Conservation (phyloP, 345 rosid species). For the Adansonia digitata region DNA sequence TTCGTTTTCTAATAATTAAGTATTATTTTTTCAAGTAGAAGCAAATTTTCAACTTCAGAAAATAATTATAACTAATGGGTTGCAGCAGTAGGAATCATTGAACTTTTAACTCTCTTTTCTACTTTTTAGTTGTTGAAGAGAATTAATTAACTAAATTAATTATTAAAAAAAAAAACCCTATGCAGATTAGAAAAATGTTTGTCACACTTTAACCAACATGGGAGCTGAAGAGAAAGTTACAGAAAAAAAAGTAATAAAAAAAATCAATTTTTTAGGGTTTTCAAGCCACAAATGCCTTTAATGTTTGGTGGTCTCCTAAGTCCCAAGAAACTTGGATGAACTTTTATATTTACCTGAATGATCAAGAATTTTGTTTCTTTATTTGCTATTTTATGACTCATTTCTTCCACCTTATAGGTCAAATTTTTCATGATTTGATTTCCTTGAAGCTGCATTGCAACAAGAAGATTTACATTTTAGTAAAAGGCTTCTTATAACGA, state of each 20-base stretch:
- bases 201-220: slow-evolving; percentile 9
- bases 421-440: background rate
- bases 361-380: background rate
- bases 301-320: background rate
- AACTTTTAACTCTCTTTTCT: too few species aligned
- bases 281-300: background rate
- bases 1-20: background rate
- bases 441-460: background rate
- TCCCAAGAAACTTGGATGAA: background rate
- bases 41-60: too few species aligned
- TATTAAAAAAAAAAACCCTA: too few species aligned
- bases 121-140: background rate
- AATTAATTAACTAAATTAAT: background rate
- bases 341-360: background rate
- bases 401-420: background rate
- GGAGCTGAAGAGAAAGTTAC: background rate
- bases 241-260: background rate
- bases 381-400: background rate
- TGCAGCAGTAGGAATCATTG: too few species aligned
- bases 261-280: background rate
- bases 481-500: too few species aligned
- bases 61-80: too few species aligned
- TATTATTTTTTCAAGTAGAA: too few species aligned
- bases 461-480: background rate
- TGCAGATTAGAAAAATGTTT: background rate